Conservation (phyloP, 768 basidiomycete genomes). For the Jaapia argillacea region DNA sequence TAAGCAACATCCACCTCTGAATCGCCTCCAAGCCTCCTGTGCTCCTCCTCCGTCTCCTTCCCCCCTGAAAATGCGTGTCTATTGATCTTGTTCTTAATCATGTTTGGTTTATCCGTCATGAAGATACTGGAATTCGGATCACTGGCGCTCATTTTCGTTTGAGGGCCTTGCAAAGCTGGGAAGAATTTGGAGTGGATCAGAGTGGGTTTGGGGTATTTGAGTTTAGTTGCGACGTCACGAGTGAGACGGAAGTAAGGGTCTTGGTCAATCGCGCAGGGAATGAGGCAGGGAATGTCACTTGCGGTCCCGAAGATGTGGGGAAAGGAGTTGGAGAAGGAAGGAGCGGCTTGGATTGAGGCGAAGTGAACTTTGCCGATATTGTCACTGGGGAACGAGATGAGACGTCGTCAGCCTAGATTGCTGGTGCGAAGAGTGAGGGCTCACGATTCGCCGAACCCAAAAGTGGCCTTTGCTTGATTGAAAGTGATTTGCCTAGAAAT, state of each 20-base stretch:
- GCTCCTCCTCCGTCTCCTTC: conserved; percentile 92
- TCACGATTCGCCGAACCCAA: conserved; percentile 94
- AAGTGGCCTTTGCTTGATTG: conserved; percentile 89
- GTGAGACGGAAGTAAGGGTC: conserved; percentile 97
- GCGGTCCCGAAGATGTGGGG: conserved; percentile 89
- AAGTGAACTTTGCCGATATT: conserved; percentile 99
- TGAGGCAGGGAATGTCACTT: conserved; percentile 82
- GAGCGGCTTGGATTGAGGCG: conserved; percentile 89
- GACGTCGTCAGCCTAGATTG: not conserved
- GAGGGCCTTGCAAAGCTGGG: conserved; percentile 94
- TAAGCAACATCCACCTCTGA: conserved; percentile 94
- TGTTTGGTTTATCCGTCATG: conserved; percentile 87
- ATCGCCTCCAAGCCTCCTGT: conserved; percentile 78
- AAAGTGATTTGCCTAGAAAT: conserved; percentile 90
- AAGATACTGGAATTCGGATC: conserved; percentile 88
- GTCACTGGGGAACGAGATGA: conserved; percentile 45
- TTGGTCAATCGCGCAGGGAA: conserved; percentile 98
- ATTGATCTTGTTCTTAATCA: conserved; percentile 98
- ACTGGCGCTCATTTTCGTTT: conserved; percentile 99
- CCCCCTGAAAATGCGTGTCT: conserved; percentile 95
- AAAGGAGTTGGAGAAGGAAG: conserved; percentile 97
- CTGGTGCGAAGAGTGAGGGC: conserved; percentile 18
- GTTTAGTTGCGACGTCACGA: conserved; percentile 86
- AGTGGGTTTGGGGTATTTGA: conserved; percentile 93
- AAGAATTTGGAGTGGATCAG: conserved; percentile 96